Evolutionary conservation across 495 filamentous ascomycete species (phyloP), one percentile per base, ranked within the genome.

Genomic region (Trichoderma reesei): DNA sequence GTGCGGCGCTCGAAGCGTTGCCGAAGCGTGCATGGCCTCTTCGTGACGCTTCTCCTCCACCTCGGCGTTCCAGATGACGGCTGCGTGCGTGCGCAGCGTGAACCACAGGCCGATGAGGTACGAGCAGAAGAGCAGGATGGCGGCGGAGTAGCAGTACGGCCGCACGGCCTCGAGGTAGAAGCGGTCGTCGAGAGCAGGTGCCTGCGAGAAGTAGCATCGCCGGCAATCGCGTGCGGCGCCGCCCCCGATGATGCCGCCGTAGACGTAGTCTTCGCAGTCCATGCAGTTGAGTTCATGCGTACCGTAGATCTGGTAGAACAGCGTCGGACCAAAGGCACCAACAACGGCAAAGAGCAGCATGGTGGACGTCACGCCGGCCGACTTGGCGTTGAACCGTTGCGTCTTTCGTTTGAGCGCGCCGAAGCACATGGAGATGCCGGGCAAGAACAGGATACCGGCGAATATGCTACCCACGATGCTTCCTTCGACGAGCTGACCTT

Each of bases 221-320:
- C 91, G 86, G 69, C 94, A 99, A 73, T 98, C 91, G 26, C 79
- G 72, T 42, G 73, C 70, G 31, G 69, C 71, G 26, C 68, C 69
- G 0, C 26, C 31, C 9, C 18, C 51, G 31, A 33, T 34, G 51
- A 56, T 5, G 13, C 68, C 38, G 2, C 61, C 41, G 41, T 61
- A 11, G 67, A 77, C 72, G 44, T 76, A 72, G 41, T 80, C 77
- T 61, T 79, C 72, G 75, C 94, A 98, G 65, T 87, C 82, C 72
- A 87, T 85, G 73, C 94, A 98, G 62, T 88, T 92, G 39, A 98
- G 80, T 78, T 98, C 92, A 72, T 98, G 95, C 64, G 92, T 96
- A 65, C 94, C 94, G 76, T 96, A 98, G 51, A 99, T 96, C 69
- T 98, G 92, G 75, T 97, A 99, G 76, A 99, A 99, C n/a, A 98